Evolutionary conservation across 1,139 yeast genomes (phyloP).

Genomic region (Saccharomyces hybrid): DNA sequence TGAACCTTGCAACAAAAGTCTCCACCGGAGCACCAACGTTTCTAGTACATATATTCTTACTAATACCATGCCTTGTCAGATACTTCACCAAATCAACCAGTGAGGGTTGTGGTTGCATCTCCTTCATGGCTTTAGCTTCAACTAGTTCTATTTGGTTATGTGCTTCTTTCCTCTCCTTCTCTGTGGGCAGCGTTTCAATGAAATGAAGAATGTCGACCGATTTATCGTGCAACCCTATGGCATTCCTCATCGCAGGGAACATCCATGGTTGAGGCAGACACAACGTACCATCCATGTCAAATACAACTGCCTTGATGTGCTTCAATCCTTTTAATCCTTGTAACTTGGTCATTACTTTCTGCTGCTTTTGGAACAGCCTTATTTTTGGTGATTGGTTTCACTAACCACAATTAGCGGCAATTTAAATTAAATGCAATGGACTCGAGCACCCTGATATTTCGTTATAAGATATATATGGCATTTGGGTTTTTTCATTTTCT

Average conservation of each 20-base stretch:
- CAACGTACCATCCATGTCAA: conserved; percentile 67
- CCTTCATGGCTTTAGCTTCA: conserved; percentile 49
- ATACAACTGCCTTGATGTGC: conserved; percentile 43
- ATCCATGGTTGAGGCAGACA: conserved; percentile 61
- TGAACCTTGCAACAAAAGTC: conserved; percentile 38
- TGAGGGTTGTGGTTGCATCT: conserved; percentile 49
- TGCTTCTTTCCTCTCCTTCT: conserved; percentile 37
- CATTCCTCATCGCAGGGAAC: conserved; percentile 55
- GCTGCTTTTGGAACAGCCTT: background rate
- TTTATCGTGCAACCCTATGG: conserved; percentile 41
- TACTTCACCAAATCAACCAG: conserved; percentile 30
- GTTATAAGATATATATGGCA: background rate
- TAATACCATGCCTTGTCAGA: conserved; percentile 32
- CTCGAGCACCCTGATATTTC: background rate
- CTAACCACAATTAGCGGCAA: background rate
- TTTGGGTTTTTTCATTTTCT: background rate
- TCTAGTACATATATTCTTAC: conserved; percentile 53
- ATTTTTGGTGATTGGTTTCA: background rate
- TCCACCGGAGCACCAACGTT: conserved; percentile 42
- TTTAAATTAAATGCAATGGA: background rate
- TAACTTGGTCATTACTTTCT: background rate
- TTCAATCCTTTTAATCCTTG: conserved; percentile 6
- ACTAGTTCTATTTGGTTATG: conserved; percentile 40
- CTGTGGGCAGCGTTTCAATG: conserved; percentile 37
- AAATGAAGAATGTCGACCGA: conserved; percentile 44